Conservation (phyloP, 352 stramenopile species). For the Plasmopara muralis region DNA sequence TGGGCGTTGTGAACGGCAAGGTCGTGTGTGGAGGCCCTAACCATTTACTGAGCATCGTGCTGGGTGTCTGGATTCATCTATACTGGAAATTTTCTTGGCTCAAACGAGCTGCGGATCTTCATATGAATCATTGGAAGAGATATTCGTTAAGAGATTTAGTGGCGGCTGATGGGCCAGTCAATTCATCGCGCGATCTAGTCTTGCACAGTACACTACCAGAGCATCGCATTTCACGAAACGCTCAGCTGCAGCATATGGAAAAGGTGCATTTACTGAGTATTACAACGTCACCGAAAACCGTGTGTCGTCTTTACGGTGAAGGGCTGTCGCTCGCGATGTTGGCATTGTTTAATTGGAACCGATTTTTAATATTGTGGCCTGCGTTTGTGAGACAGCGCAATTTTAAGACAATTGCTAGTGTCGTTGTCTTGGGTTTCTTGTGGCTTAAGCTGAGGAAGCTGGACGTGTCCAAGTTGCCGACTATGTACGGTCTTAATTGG, state of each 20-base stretch:
- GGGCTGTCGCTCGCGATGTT: constrained; percentile 13
- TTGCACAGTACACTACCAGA: constrained; percentile 48
- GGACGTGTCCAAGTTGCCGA: constrained; percentile 60
- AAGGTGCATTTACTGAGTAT: constrained; percentile 64
- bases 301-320: constrained; percentile 35
- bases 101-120: constrained; percentile 34
- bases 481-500: constrained; percentile 51
- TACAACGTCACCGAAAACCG: constrained; percentile 46
- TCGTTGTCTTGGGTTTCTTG: constrained; percentile 26
- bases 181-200: constrained; percentile 33
- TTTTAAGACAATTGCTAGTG: constrained; percentile 9
- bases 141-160: constrained; percentile 32
- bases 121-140: constrained; percentile 52
- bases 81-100: constrained; percentile 37
- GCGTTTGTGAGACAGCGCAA: constrained; percentile 5
- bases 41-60: constrained; percentile 32
- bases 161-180: constrained; percentile 28
- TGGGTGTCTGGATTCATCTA: constrained; percentile 39
- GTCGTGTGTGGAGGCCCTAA: constrained; percentile 29
- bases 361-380: constrained; percentile 21
- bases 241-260: constrained; percentile 47
- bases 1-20: constrained; percentile 32
- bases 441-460: constrained; percentile 34
- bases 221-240: constrained; percentile 41
- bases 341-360: constrained; percentile 17